Evolutionary conservation across 345 rosid genomes (phyloP), one percentile per base, ranked within the genome.

Genomic region (Geranium rotundifolium): DNA sequence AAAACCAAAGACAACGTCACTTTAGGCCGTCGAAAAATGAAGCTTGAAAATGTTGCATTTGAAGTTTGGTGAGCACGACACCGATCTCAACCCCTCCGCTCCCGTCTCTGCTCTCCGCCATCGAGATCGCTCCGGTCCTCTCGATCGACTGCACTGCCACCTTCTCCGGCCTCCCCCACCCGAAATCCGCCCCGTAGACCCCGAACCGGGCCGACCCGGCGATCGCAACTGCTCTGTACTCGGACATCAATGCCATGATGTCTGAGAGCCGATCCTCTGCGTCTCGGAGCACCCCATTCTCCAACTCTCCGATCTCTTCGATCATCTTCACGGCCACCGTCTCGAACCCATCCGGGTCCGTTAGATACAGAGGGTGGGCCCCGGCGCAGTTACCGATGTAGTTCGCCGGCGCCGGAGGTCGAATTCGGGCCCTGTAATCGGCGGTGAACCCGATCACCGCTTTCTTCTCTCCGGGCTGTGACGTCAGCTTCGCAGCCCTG

Each of bases 321-420:
- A 74, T 69, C 2, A 69, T 20, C 37, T 7, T 31, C 58, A 58
- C 39, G 3, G 67, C 77, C 9, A 39, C 70, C 3, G 19, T 8
- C 1, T 17, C 54, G 19, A 61, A 13, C 27, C 75, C 23, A 17
- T n/a, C n/a, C n/a, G n/a, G n/a, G n/a, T n/a, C n/a, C n/a, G 55
- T 18, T 12, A 52, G 57, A 2, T 31, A 27, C 7, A 0, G 15
- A 37, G 30, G 1, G 23, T 19, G 2, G 20, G 15, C 3, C 60
- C 65, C 66, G 3, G 77, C 58, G 31, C 88, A 79, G 49, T 79
- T 84, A 0, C 86, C 86, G 4, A 79, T 72, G 57, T 68, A 84
- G 52, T 79, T 77, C 0, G 34, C 41, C 0, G 82, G 76, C 2
- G 75, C 7, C 18, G 81, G 84, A n/a, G 17, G 82, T 79, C 30